Percentiles rank a stretch among this genome's conserved stretches.
Evolutionary conservation across 768 basidiomycete species (phyloP).

Genomic region (Termitomyces sp.): DNA sequence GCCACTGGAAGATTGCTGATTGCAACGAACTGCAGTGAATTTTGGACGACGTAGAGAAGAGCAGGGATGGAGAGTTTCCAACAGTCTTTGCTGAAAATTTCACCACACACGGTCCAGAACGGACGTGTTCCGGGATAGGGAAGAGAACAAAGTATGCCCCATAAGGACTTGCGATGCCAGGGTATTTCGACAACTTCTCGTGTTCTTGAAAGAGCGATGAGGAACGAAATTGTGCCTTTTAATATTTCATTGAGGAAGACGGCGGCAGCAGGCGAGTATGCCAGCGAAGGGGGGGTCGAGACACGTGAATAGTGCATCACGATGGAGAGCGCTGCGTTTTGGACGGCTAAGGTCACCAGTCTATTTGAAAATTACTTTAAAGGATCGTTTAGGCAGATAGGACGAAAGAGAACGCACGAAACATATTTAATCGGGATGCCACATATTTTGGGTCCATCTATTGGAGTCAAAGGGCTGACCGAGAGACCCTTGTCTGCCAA

Average conservation of each 20-base stretch:
- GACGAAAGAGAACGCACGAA: constrained; percentile 50
- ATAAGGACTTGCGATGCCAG: constrained; percentile 40
- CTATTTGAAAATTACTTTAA: constrained; percentile 31
- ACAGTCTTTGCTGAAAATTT: constrained; percentile 88
- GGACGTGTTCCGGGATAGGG: constrained; percentile 47
- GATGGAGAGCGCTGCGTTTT: constrained; percentile 94
- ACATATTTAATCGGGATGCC: constrained; percentile 80
- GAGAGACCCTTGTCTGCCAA: constrained; percentile 40
- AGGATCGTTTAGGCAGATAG: constrained; percentile 8
- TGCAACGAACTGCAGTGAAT: constrained; percentile 95
- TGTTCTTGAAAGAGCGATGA: constrained; percentile 70
- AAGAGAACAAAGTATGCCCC: constrained; percentile 32
- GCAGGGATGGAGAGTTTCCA: constrained; percentile 99
- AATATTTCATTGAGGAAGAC: constrained; percentile 93
- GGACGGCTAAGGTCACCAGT: constrained; percentile 84
- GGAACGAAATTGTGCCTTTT: constrained; percentile 89
- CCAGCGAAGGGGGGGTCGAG: constrained; percentile 68
- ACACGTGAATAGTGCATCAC: constrained; percentile 99
- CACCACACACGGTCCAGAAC: constrained; percentile 57
- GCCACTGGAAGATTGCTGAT: constrained; percentile 94
- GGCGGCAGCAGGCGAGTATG: constrained; percentile 93
- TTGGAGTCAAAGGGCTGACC: constrained; percentile 24
- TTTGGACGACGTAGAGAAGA: constrained; percentile 93
- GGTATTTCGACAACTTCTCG: constrained; percentile 41
- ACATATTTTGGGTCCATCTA: constrained; percentile 53